Evolutionary conservation across 78 protist genomes (phyloP).

Genomic region (Chrysochromulina parva): DNA sequence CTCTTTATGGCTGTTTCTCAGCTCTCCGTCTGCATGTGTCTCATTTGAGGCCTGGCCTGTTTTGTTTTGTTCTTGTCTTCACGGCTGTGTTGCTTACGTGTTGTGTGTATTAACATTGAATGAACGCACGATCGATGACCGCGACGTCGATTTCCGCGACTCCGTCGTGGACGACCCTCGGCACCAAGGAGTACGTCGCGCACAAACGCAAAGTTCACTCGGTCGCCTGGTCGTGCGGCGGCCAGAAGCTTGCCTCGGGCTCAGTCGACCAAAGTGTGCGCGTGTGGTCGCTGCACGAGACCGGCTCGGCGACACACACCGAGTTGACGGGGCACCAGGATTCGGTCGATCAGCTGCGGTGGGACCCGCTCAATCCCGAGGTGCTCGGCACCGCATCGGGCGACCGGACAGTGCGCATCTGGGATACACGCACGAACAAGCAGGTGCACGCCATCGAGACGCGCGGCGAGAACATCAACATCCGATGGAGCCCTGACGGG

Average conservation of each 20-base stretch:
- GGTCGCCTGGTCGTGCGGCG: background rate
- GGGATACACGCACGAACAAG: conserved; percentile 21
- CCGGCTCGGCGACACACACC: background rate
- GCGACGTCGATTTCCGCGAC: too few species aligned
- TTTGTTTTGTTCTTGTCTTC: too few species aligned
- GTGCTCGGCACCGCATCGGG: conserved; percentile 37
- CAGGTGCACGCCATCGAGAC: conserved; percentile 5
- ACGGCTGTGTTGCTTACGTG: too few species aligned
- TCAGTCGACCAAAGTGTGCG: background rate
- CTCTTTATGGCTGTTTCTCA: too few species aligned
- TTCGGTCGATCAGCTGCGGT: conserved; percentile 9
- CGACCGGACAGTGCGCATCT: conserved; percentile 43
- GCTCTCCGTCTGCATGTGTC: too few species aligned
- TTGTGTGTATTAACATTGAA: too few species aligned
- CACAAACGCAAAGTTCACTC: background rate
- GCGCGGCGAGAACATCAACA: conserved; percentile 49
- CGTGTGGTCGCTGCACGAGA: background rate
- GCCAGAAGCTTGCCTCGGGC: background rate
- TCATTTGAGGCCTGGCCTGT: too few species aligned
- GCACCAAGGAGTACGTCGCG: background rate
- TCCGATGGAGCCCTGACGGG: conserved; percentile 39
- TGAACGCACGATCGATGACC: too few species aligned
- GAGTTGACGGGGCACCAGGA: conserved; percentile 17
- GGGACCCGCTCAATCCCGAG: background rate
- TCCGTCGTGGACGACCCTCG: too few species aligned